Evolutionary conservation across 805 yeast species (phyloP).

Genomic region (Candida pseudofarinosa): DNA sequence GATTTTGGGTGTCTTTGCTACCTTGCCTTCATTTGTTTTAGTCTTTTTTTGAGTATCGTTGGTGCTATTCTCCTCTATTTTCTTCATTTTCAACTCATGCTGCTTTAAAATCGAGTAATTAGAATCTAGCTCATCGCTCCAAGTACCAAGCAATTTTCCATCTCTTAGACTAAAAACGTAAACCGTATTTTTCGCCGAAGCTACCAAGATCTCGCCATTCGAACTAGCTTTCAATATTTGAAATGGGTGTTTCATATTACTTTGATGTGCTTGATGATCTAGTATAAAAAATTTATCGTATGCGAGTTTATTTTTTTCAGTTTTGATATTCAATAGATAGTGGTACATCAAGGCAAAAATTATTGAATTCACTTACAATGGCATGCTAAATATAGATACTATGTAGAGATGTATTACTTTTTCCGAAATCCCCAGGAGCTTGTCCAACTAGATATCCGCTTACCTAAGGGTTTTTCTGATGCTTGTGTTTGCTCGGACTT

Average conservation of each 20-base stretch:
- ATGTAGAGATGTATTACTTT: conserved; percentile 3
- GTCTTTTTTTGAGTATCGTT: conserved; percentile 18
- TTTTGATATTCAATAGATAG: neutral
- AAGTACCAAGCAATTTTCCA: conserved; percentile 48
- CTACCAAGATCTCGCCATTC: conserved; percentile 47
- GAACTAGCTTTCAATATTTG: conserved; percentile 50
- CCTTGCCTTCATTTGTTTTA: conserved; percentile 22
- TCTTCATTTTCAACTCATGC: conserved; percentile 38
- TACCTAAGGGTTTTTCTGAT: conserved; percentile 1
- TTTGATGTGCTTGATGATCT: neutral
- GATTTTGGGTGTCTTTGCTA: conserved; percentile 42
- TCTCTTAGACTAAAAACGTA: conserved; percentile 43
- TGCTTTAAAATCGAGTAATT: conserved; percentile 44
- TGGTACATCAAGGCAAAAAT: too few species aligned
- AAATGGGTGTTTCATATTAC: conserved; percentile 63
- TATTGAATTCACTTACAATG: too few species aligned
- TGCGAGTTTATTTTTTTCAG: too few species aligned
- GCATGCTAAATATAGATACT: conserved; percentile 1
- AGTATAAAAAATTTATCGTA: too few species aligned
- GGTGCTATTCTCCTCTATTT: conserved; percentile 24
- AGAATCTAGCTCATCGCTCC: conserved; percentile 60
- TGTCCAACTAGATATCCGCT: conserved; percentile 8
- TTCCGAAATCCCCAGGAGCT: conserved; percentile 7
- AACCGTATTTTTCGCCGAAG: conserved; percentile 56
- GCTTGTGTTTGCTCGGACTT: neutral